These are phyloP conservation scores for Aspergillus nanangensis DNA, from an alignment of 495 filamentous ascomycete species.

Conservation along the genomic window DNA sequence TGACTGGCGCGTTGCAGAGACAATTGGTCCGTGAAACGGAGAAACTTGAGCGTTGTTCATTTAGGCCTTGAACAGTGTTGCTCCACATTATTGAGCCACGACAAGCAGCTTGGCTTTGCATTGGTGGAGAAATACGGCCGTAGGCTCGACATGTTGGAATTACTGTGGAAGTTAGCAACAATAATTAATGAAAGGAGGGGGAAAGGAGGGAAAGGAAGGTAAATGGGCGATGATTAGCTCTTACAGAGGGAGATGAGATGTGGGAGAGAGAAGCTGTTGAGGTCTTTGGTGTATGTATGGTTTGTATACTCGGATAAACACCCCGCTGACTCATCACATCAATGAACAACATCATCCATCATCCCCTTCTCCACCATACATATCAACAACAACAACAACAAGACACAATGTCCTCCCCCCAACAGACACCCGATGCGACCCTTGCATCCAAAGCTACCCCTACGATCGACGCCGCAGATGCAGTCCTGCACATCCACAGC, in stretches of 20 bases:
- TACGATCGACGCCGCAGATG: constrained; percentile 23
- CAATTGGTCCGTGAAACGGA: constrained; percentile 3
- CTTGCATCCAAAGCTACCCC: constrained; percentile 25
- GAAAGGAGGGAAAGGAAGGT: background rate
- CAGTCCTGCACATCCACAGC: constrained; percentile 30
- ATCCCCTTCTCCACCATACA: background rate
- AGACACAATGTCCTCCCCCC: constrained; percentile 6
- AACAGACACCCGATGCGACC: constrained; percentile 12
- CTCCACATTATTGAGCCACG: too few species aligned
- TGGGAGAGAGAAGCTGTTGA: too few species aligned
- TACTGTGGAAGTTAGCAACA: background rate
- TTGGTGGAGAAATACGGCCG: constrained; percentile 4
- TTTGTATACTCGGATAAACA: background rate
- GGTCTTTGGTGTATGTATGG: background rate
- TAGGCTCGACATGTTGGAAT: background rate
- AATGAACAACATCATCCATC: too few species aligned
- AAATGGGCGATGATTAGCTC: background rate
- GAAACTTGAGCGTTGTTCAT: background rate
- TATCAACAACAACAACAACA: constrained; percentile 5
- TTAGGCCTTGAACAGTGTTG: too few species aligned
- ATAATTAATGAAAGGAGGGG: background rate
- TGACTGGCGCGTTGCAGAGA: background rate
- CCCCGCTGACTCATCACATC: background rate
- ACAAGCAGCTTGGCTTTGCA: background rate
- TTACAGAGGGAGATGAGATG: too few species aligned